These are phyloP conservation scores for Exserohilum rostratum DNA, from an alignment of 2,329 filamentous ascomycete species.

Conservation along the genomic window DNA sequence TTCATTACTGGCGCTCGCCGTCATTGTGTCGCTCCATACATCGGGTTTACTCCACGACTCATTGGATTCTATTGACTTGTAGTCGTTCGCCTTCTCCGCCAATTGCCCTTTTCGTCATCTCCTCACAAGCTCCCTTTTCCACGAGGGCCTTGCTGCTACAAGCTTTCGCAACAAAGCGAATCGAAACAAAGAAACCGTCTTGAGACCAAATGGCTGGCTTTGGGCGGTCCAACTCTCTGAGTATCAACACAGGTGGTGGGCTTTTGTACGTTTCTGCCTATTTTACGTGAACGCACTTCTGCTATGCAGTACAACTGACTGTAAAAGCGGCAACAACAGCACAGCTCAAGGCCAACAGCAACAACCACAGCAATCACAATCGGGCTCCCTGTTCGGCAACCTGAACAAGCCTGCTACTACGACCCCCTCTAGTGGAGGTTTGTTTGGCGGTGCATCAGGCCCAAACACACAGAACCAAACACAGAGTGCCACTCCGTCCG, in stretches of 20 bases:
- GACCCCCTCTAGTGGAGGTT: slow-evolving; percentile 29
- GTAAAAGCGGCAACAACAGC: slow-evolving; percentile 41
- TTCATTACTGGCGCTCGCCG: not conserved
- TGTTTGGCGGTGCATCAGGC: slow-evolving; percentile 46
- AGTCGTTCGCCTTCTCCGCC: not conserved
- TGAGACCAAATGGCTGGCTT: slow-evolving; percentile 49
- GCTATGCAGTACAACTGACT: slow-evolving; percentile 26
- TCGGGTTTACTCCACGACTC: not conserved
- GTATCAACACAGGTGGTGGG: slow-evolving; percentile 59
- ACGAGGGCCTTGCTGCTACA: not conserved
- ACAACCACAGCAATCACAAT: slow-evolving; percentile 30
- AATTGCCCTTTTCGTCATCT: too few species aligned
- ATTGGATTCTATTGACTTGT: not conserved
- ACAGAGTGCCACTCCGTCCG: slow-evolving; percentile 31
- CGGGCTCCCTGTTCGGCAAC: slow-evolving; percentile 46
- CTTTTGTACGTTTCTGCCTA: slow-evolving; percentile 52
- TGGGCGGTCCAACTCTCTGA: slow-evolving; percentile 58
- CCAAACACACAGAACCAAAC: slow-evolving; percentile 34
- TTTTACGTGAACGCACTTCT: not conserved
- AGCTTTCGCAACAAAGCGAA: not conserved
- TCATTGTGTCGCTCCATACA: not conserved
- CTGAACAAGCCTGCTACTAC: slow-evolving; percentile 42
- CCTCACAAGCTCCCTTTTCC: not conserved
- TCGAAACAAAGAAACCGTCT: not conserved
- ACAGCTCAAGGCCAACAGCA: slow-evolving; percentile 35